Evolutionary conservation across 768 basidiomycete genomes (phyloP), one percentile per base, ranked within the genome.

Genomic region (Chalciporus piperatus): DNA sequence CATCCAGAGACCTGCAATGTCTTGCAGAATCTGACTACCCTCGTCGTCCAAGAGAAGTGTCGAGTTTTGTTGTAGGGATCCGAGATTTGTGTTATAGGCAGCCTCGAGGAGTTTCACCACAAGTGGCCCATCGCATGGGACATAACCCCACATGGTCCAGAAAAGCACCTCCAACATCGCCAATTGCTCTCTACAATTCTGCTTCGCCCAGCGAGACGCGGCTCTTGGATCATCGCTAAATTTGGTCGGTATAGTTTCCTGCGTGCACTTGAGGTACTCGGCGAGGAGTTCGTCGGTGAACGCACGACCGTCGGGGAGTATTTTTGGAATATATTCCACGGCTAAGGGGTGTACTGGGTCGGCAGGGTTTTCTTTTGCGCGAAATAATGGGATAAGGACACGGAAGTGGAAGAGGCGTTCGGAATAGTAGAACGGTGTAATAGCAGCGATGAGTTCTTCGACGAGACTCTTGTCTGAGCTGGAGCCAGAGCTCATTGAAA

Each of bases 111-210:
- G 77, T 48, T 73, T 71, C 57, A 77, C 74, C 25, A 91, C 84
- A 50, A 87, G 62, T 4, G 78, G 71, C 2, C 85, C 89, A 33
- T 74, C 78, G 59, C 89, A 85, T 0, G 84, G 69, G 11, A 81
- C 79, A 51, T 82, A 85, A 12, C 80, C 83, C 84, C 87, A 95
- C 80, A 93, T 85, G 5, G 84, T 78, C 82, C 90, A 91, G 69
- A 97, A 98, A 41, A 97, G 74, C 30, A 95, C 81, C 58, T 97
- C 92, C 44, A 97, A 72, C 39, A 93, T 64, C 11, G 84, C 83
- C 38, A 92, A 72, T 65, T 96, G 95, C 61, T 94, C 86, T 60
- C 79, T 81, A 28, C 78, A 63, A 60, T 82, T 86, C 67, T 92
- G 85, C 70, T 87, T 89, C 35, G 80, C 85, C 81, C 84, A 87